Base-by-base conservation (phyloP, 352 stramenopile species). In the Pythium brassicae region DNA sequence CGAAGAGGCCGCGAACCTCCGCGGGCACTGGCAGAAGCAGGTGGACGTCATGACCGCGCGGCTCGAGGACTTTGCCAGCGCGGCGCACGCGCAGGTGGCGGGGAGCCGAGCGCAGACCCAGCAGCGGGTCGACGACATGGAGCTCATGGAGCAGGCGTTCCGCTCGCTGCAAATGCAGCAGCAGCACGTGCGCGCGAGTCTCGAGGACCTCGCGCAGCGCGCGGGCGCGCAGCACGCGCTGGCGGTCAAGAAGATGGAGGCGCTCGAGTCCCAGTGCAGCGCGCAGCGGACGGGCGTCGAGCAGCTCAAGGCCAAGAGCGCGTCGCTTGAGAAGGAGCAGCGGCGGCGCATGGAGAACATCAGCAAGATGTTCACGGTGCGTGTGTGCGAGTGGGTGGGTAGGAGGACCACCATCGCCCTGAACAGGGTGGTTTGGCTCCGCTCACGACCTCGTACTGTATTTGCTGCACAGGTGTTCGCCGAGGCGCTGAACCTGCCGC, bases 101-200 rank as follows among this genome's bases (percentile, higher is more conserved):
- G 76, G 86, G 50, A 61, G 61, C 10, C 70, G 77, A 2, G 61
- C 59, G 4, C 71, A 78, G 7, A 71, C 71, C 0, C 76, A 89
- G 44, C 76, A 89, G 53, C 78, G 80, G 2, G 53, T 76, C 25
- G 81, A 90, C 51, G 80, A 90, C 52, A 59, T 90, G 27, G 75
- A 86, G 50, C 68, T 90, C 22, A 87, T 90, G 74, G 80, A 90
- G 57, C 74, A 91, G 50, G 83, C 80, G 7, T 42, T 93, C 3
- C 73, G 63, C 25, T 86, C 76, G 2, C 63, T 89, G 50, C 71
- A 89, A 44, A 84, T 74, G 49, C 80, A 93, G 60, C 78, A 91
- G 55, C 54, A 74, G 19, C 78, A 83, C 25, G 57, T 80, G 44
- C 68, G 74, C 22, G 66, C 71, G 6, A 73, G 68, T 29, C 46